Evolutionary conservation across 305 asterid species (phyloP).

Genomic region (Salvia sclarea): DNA sequence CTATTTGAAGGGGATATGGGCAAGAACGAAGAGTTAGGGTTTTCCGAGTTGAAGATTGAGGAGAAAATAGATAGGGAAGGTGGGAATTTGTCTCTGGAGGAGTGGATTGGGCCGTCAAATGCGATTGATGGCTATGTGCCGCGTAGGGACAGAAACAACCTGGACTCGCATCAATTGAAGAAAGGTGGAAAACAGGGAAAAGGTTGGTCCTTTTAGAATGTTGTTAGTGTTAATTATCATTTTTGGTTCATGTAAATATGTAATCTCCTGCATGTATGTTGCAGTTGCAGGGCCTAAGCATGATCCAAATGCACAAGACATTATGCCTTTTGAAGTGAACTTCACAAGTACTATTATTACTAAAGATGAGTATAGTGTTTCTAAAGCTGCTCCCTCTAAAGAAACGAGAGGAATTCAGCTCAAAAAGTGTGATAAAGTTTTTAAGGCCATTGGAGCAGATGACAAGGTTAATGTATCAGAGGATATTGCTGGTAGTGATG

Average conservation of each 20-base stretch:
- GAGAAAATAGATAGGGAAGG: slow-evolving; percentile 54
- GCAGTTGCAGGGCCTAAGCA: slow-evolving; percentile 58
- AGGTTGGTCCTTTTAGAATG: neutral
- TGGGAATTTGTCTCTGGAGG: slow-evolving; percentile 71
- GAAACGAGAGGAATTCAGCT: slow-evolving; percentile 41
- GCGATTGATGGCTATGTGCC: slow-evolving; percentile 97
- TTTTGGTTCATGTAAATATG: slow-evolving; percentile 31
- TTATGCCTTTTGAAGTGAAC: slow-evolving; percentile 43
- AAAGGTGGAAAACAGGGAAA: slow-evolving; percentile 43
- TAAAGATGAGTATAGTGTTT: slow-evolving; percentile 67
- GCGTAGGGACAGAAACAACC: slow-evolving; percentile 42
- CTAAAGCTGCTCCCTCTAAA: slow-evolving; percentile 41
- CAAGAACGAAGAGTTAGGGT: slow-evolving; percentile 52
- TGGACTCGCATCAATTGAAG: slow-evolving; percentile 29
- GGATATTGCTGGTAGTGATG: slow-evolving; percentile 36
- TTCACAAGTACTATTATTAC: slow-evolving; percentile 62
- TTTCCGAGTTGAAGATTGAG: slow-evolving; percentile 61
- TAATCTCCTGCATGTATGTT: slow-evolving; percentile 36
- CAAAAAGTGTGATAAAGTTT: slow-evolving; percentile 28
- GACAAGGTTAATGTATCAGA: slow-evolving; percentile 38
- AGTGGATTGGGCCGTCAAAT: slow-evolving; percentile 88
- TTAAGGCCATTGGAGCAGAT: slow-evolving; percentile 23
- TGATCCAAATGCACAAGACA: slow-evolving; percentile 36
- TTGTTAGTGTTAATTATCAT: slow-evolving; percentile 9
- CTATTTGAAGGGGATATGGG: slow-evolving; percentile 57